These are phyloP conservation scores for Neopestalotiopsis rosae DNA, from an alignment of 2,329 filamentous ascomycete genomes.

Conservation along the genomic window DNA sequence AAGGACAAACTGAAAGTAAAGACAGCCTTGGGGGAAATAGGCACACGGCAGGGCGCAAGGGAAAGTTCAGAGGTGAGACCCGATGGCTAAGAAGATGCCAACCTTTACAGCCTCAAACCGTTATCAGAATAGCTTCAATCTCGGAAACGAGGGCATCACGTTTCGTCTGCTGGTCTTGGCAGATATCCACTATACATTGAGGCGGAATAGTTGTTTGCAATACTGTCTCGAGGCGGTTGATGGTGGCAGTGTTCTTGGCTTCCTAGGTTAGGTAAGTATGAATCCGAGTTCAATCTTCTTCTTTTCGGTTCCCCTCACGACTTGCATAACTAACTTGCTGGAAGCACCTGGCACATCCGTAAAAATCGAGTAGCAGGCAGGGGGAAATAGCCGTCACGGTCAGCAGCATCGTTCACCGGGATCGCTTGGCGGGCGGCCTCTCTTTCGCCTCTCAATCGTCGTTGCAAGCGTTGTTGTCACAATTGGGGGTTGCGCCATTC, in stretches of 20 bases:
- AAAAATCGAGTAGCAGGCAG: neutral
- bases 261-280: neutral
- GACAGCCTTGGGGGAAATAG: neutral
- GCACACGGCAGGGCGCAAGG: neutral
- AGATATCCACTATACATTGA: neutral
- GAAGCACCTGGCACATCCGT: neutral
- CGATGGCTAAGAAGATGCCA: constrained; percentile 8
- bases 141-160: neutral
- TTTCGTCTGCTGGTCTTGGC: neutral
- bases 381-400: neutral
- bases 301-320: neutral
- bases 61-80: neutral
- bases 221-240: neutral
- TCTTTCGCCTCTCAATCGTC: no score
- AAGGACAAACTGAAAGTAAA: no score
- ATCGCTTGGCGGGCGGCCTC: constrained; percentile 12
- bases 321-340: neutral
- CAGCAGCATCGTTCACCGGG: neutral
- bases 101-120: constrained; percentile 2
- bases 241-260: neutral
- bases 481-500: neutral
- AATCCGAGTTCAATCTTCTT: neutral
- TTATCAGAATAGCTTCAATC: neutral
- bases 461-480: neutral
- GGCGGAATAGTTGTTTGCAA: neutral